These are phyloP conservation scores for Podaxis sp. DNA, from an alignment of 768 basidiomycete genomes.

Conservation along the genomic window DNA sequence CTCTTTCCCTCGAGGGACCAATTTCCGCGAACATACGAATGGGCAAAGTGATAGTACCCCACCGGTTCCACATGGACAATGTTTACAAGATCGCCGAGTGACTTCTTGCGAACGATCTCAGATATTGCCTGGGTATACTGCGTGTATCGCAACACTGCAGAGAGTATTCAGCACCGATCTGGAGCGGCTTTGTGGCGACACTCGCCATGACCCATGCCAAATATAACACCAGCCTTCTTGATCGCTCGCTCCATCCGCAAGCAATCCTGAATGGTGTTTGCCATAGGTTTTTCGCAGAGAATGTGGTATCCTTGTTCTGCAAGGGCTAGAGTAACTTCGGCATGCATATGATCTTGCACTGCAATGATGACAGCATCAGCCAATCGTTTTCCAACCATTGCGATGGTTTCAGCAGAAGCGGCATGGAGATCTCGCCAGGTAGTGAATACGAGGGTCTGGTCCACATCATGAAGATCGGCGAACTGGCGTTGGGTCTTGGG, in stretches of 20 bases:
- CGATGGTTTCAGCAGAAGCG: conserved; percentile 64
- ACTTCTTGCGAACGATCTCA: conserved; percentile 63
- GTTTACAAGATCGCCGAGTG: conserved; percentile 76
- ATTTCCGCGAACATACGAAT: conserved; percentile 82
- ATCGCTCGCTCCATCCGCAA: conserved; percentile 71
- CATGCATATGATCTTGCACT: conserved; percentile 79
- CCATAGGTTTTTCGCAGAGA: conserved; percentile 92
- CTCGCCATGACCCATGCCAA: conserved; percentile 85
- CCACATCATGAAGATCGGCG: conserved; percentile 52
- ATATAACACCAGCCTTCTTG: conserved; percentile 65
- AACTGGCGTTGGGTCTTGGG: conserved; percentile 57
- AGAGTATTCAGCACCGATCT: not conserved
- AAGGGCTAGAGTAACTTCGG: conserved; percentile 69
- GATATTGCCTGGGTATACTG: conserved; percentile 74
- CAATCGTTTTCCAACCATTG: conserved; percentile 60
- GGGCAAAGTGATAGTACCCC: conserved; percentile 85
- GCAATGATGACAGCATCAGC: conserved; percentile 81
- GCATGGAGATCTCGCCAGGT: conserved; percentile 68
- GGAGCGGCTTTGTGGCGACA: not conserved
- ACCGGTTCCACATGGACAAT: conserved; percentile 83
- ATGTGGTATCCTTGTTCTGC: conserved; percentile 83
- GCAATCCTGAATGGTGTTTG: conserved; percentile 68
- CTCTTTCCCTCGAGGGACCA: conserved; percentile 69
- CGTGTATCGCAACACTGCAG: conserved; percentile 78
- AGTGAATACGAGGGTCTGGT: conserved; percentile 64